Conservation (phyloP, 352 stramenopile species). For the Globisporangium nodosum region DNA sequence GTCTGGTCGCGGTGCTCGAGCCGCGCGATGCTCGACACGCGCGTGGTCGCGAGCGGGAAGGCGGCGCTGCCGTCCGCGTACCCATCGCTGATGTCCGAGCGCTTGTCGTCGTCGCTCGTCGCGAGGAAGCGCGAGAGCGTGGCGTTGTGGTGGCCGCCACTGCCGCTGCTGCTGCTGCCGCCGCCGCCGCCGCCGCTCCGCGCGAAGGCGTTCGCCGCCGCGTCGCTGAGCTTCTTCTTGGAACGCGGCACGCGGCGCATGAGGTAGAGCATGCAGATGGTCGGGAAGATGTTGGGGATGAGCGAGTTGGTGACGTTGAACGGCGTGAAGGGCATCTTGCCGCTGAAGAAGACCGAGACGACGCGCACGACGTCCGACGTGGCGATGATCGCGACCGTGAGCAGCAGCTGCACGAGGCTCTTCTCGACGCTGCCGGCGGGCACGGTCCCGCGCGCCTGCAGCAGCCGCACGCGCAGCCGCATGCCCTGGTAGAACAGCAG, state of each 20-base stretch:
- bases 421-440: constrained; percentile 65
- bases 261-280: constrained; percentile 87
- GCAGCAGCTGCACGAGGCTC: constrained; percentile 74
- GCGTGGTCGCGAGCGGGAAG: constrained; percentile 13
- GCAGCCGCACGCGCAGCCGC: constrained; percentile 59
- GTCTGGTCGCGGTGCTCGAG: constrained; percentile 16
- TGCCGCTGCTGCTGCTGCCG: constrained; percentile 12
- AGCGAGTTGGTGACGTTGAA: constrained; percentile 75
- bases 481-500: constrained; percentile 72
- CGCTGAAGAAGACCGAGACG: constrained; percentile 42
- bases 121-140: constrained; percentile 68
- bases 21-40: constrained; percentile 14
- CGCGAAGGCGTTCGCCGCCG: background rate
- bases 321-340: constrained; percentile 51
- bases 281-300: constrained; percentile 66
- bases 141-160: constrained; percentile 3
- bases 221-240: constrained; percentile 7
- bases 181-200: constrained; percentile 4
- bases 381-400: constrained; percentile 78
- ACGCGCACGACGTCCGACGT: constrained; percentile 69
- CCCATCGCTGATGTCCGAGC: constrained; percentile 15
- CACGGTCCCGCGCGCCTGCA: constrained; percentile 67
- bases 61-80: constrained; percentile 13
- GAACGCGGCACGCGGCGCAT: constrained; percentile 58
- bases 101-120: constrained; percentile 15